These are phyloP conservation scores for Aspergillus transmontanensis DNA, from an alignment of 2,329 filamentous ascomycete genomes.

Conservation along the genomic window DNA sequence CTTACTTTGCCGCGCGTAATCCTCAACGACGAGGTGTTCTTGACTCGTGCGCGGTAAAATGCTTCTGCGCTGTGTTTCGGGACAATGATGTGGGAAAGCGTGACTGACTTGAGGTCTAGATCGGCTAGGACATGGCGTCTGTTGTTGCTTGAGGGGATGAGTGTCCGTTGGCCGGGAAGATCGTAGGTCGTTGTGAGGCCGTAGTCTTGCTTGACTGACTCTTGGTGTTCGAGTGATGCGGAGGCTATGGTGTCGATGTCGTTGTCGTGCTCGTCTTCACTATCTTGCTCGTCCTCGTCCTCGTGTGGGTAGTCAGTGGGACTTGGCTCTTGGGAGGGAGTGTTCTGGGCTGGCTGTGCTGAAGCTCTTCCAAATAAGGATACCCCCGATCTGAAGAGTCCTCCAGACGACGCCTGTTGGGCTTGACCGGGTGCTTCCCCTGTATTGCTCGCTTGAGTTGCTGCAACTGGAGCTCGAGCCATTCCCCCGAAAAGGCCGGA, in stretches of 20 bases:
- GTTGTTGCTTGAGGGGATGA: conserved; percentile 36
- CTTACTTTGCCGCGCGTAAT: conserved; percentile 31
- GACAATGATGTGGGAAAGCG: conserved; percentile 41
- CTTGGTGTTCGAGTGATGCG: conserved; percentile 26
- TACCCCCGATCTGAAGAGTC: neutral
- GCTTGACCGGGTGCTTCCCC: neutral
- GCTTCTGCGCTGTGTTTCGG: conserved; percentile 44
- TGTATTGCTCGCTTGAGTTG: neutral
- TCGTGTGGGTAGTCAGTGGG: neutral
- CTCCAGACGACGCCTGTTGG: conserved; percentile 1
- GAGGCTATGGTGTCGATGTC: conserved; percentile 9
- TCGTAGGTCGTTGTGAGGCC: conserved; percentile 47
- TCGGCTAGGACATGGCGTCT: conserved; percentile 44
- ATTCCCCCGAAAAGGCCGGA: neutral
- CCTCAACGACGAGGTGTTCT: conserved; percentile 38
- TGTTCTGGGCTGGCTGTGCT: neutral
- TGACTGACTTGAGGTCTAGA: conserved; percentile 36
- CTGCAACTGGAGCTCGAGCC: neutral
- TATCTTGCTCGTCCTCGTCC: conserved; percentile 12
- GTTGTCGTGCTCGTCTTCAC: conserved; percentile 13
- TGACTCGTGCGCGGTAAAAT: conserved; percentile 44
- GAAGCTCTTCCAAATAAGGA: neutral
- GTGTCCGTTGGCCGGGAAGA: conserved; percentile 40
- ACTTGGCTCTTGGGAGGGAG: neutral
- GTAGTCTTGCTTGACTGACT: conserved; percentile 42